Evolutionary conservation across 805 yeast genomes (phyloP).

Genomic region (Cyberlindnera meyerae): DNA sequence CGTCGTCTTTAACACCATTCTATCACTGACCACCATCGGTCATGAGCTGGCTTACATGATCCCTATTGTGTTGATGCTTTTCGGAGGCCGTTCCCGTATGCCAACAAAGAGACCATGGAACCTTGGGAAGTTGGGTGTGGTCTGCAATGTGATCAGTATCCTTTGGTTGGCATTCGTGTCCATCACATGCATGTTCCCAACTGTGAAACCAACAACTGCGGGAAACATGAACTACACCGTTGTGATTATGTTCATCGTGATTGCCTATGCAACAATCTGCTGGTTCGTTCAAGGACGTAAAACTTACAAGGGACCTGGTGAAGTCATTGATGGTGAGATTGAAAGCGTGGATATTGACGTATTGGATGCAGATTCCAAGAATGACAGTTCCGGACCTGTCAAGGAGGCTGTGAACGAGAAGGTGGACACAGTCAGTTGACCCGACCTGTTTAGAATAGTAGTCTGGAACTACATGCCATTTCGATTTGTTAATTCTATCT

Average conservation of each 20-base stretch:
- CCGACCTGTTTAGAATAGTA: not conserved
- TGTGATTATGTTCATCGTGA: conserved; percentile 23
- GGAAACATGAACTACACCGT: conserved; percentile 28
- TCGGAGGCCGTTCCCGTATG: conserved; percentile 23
- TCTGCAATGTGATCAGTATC: conserved; percentile 18
- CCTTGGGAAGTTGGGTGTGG: conserved; percentile 21
- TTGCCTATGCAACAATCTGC: conserved; percentile 21
- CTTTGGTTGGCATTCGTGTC: conserved; percentile 22
- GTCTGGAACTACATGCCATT: too few species aligned
- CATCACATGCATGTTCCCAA: conserved; percentile 25
- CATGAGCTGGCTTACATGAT: conserved; percentile 29
- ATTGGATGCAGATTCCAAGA: conserved; percentile 6
- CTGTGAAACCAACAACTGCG: conserved; percentile 20
- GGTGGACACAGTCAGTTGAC: not conserved
- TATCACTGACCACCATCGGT: conserved; percentile 30
- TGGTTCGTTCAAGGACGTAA: conserved; percentile 25
- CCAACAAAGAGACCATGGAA: conserved; percentile 25
- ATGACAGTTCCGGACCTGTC: not conserved
- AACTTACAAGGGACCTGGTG: conserved; percentile 26
- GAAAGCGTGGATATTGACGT: conserved; percentile 12
- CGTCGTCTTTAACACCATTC: conserved; percentile 31
- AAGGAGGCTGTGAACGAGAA: not conserved
- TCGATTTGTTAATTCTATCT: too few species aligned
- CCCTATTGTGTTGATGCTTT: conserved; percentile 27
- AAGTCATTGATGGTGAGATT: conserved; percentile 13